Conservation (phyloP, 2,329 filamentous ascomycete genomes). For the Botrytis elliptica region DNA sequence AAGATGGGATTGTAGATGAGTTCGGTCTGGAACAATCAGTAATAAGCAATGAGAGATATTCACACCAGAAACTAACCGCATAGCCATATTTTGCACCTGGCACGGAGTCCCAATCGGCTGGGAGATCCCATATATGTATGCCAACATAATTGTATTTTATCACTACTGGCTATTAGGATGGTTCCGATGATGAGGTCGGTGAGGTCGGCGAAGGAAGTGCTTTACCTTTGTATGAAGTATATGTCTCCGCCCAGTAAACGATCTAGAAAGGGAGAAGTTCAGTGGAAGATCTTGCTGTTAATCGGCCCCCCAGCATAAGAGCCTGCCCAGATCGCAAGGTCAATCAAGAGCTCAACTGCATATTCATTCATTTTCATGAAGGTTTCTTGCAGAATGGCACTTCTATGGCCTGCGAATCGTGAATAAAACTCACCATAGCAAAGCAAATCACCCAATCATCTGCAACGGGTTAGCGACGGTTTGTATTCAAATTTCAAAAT, state of each 20-base stretch:
- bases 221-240: slow-evolving; percentile 1
- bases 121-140: background rate
- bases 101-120: background rate
- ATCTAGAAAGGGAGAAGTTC: background rate
- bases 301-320: background rate
- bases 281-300: background rate
- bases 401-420: background rate
- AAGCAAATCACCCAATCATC: slow-evolving; percentile 17
- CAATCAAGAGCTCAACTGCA: background rate
- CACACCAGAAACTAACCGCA: background rate
- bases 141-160: background rate
- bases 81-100: slow-evolving; percentile 7
- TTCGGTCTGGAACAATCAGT: slow-evolving; percentile 5
- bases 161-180: background rate
- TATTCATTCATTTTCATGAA: background rate
- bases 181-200: accelerated
- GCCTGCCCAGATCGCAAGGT: background rate
- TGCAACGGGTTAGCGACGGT: background rate
- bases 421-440: slow-evolving; percentile 6
- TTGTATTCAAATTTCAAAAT: background rate
- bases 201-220: background rate
- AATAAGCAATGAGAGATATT: background rate
- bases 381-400: background rate
- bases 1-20: slow-evolving; percentile 46
- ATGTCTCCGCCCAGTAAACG: slow-evolving; percentile 11